Evolutionary conservation across 1,284 basidiomycete species (phyloP), one percentile per base, ranked within the genome.

Genomic region (Apiotrichum gracile): DNA sequence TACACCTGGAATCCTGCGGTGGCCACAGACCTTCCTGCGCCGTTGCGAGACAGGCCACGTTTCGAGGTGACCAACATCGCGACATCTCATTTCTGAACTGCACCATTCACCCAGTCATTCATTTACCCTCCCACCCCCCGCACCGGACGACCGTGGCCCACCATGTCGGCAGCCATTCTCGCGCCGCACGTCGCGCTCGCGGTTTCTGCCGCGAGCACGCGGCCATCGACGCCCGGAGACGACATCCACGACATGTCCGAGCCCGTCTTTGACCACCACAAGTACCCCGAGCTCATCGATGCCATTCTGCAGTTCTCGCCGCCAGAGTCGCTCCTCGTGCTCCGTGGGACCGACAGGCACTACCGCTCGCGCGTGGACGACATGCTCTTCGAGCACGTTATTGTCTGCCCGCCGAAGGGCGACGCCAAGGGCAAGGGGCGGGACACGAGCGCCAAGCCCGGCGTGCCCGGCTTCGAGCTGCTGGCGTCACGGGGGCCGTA

Each of bases 241-340:
- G 43, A 45, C 43, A 45, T 45, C 19, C 43, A 45, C 31, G 43
- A 45, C 43, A 45, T 45, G 43, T 17, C 29, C 21, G 43, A 45
- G 43, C 43, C 43, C 29, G 43, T 24, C 12, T 45, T 48, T 5
- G 47, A 48, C 37, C 47, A 48, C 37, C 37, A 38, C 37, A 8
- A 35, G 26, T 48, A 29, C 25, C 47, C 47, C 17, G 35, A 29
- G 19, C 37, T 48, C 16, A 48, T 48, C n/a, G 47, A 39, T 37
- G 26, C 27, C 8, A 31, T 48, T 21, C 37, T 48, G 22, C 24
- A 19, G 19, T 48, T 27, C 8, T 13, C 47, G n/a, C 37, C 47
- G 2, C 26, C 35, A 35, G 47, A 38, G 26, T 29, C 47, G 13
- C 37, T 48, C 12, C 43, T 45, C n/a, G 43, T 45, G 9, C 24